Conservation (phyloP, 495 filamentous ascomycete genomes). For the Penicillium longicatenatum region DNA sequence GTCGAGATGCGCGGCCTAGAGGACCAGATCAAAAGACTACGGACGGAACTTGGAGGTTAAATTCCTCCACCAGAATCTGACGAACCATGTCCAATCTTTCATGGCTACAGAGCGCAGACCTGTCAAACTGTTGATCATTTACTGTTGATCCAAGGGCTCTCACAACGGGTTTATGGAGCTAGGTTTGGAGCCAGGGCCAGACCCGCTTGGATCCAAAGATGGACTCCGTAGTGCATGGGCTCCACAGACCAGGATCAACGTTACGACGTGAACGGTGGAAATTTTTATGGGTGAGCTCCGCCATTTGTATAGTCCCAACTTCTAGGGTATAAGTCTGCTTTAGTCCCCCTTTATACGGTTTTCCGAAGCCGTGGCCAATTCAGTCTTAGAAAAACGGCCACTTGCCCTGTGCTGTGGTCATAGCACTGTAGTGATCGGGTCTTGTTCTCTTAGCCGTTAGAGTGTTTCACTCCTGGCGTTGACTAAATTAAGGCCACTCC, state of each 20-base stretch:
- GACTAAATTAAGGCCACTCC: not conserved
- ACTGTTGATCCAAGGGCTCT: not conserved
- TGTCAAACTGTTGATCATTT: not conserved
- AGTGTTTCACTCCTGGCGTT: not conserved
- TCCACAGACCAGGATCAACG: not conserved
- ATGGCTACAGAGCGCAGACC: not conserved
- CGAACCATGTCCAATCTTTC: not conserved
- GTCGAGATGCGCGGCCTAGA: constrained; percentile 71
- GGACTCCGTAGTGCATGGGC: no score
- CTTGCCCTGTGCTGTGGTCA: not conserved
- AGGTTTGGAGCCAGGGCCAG: not conserved
- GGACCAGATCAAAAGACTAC: constrained; percentile 64
- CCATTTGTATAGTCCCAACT: not conserved
- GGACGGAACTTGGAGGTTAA: constrained; percentile 22
- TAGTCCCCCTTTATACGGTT: not conserved
- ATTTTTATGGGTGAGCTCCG: not conserved
- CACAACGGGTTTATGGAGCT: not conserved
- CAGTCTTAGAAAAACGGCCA: not conserved
- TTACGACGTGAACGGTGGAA: not conserved
- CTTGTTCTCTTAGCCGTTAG: not conserved
- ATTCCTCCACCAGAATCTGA: not conserved
- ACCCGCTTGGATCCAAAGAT: not conserved
- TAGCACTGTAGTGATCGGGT: not conserved
- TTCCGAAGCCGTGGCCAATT: not conserved
- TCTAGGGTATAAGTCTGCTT: not conserved